Base-by-base conservation (phyloP, 495 filamentous ascomycete genomes). In the Talaromyces liani region DNA sequence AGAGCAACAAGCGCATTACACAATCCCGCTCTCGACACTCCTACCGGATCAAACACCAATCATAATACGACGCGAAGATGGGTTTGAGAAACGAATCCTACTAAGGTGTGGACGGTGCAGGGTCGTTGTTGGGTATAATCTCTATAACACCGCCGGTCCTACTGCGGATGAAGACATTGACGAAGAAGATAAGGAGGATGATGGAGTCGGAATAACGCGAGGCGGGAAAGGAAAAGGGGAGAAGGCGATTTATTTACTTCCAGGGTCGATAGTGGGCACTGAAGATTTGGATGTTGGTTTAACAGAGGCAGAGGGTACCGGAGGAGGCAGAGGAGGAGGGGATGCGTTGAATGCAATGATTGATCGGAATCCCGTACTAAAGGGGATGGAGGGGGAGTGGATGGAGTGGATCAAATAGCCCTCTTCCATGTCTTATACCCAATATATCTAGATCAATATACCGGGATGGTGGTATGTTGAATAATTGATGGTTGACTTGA, bases 51-150 rank as follows among this genome's bases (percentile, higher is more conserved):
- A 76, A 0, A 78, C 79, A 14, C 68, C 82, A 20, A 78, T 82
- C 4, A 72, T 92, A 0, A 75, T 91, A 16, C 72, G 82, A 4
- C 77, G 85, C 3, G 82, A 83, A 65, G 87, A 91, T 61, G 89
- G 89, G 24, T 91, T 90, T 59, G 89, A 92, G 77, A 90, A 89
- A 78, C 71, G 89, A 27, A 71, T 80, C 53, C 65, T 87, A 18
- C 74, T 79, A 58, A 73, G 83, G 24, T 91, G 89, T 73, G 84
- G 79, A 3, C 72, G 88, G 63, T 92, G 89, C 75, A 75, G 79
- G 27, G 67, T 90, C 24, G 75, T 84, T 3, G 78, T 89, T 54
- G 89, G 85, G 36, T 92, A 92, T 74, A 41, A 36, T 7, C 39
- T 62, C 31, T 12, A 14, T 3, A 25, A 14, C 10, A 12, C 18